Evolutionary conservation across 371 early-diverging fungal genomes (phyloP).

Genomic region (Umbelopsis sp.): DNA sequence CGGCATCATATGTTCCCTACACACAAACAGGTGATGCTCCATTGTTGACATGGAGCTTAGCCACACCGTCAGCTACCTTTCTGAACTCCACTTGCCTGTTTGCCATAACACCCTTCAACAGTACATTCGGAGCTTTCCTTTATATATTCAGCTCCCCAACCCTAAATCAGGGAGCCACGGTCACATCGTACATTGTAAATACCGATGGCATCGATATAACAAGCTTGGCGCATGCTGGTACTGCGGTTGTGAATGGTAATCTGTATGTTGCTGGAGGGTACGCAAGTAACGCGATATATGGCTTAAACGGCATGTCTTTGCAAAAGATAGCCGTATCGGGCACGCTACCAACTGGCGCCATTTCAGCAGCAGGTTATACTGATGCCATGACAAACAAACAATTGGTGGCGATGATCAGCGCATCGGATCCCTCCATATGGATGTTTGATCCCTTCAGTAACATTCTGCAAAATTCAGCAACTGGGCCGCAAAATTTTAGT

Average conservation of each 20-base stretch:
- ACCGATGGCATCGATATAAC: slow-evolving; percentile 2
- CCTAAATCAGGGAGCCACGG: background rate
- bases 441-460: slow-evolving; percentile 11
- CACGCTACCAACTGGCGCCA: slow-evolving; percentile 1
- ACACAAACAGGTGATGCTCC: slow-evolving; percentile 11
- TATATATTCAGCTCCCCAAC: slow-evolving; percentile 3
- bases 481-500: slow-evolving; percentile 2
- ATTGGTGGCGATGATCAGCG: slow-evolving; percentile 16
- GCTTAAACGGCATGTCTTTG: background rate
- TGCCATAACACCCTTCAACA: slow-evolving; percentile 9
- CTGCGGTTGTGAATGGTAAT: background rate
- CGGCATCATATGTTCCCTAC: slow-evolving; percentile 6
- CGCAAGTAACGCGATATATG: background rate
- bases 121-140: background rate
- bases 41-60: background rate
- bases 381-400: slow-evolving; percentile 15
- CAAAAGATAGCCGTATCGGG: background rate
- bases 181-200: slow-evolving; percentile 1
- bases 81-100: slow-evolving; percentile 15
- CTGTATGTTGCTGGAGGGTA: slow-evolving; percentile 1
- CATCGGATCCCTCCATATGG: slow-evolving; percentile 11
- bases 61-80: background rate
- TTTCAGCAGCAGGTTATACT: background rate
- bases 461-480: slow-evolving; percentile 8
- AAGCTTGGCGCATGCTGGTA: background rate